Conservation (phyloP, 371 early-diverging fungal genomes). For the Mortierella sp. region DNA sequence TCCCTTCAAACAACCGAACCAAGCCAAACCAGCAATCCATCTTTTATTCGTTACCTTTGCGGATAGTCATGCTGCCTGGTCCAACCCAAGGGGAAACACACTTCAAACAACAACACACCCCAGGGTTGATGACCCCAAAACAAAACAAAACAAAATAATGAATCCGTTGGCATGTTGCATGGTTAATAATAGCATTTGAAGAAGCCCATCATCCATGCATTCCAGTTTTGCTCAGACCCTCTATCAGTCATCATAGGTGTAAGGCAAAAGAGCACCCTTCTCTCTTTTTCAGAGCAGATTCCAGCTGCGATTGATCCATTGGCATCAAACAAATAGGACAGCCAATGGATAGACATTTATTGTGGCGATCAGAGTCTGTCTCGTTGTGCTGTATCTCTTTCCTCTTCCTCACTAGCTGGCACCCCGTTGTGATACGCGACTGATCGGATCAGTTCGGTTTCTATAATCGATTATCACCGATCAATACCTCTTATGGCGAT, state of each 20-base stretch:
- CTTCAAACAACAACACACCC: neutral
- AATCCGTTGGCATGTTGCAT: neutral
- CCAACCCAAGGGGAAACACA: neutral
- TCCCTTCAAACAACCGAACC: neutral
- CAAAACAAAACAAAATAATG: too few species aligned
- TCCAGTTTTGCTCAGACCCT: neutral
- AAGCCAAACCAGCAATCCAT: neutral
- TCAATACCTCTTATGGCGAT: neutral
- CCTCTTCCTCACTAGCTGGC: too few species aligned
- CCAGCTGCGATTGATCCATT: too few species aligned
- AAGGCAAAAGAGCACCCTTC: neutral
- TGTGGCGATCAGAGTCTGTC: too few species aligned
- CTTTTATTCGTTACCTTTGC: neutral
- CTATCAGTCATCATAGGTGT: neutral
- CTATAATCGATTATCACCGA: too few species aligned
- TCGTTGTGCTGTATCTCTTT: too few species aligned
- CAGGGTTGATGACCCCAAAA: neutral
- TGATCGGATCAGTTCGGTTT: too few species aligned
- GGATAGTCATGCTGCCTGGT: neutral
- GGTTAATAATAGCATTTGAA: neutral
- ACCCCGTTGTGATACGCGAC: too few species aligned
- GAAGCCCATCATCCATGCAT: conserved; percentile 1
- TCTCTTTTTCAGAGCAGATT: too few species aligned
- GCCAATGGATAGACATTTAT: too few species aligned
- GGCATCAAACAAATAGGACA: too few species aligned